Percentiles rank a stretch among this genome's conserved stretches.
Evolutionary conservation across 768 basidiomycete species (phyloP).

Genomic region (Panaeolus cyanescens): DNA sequence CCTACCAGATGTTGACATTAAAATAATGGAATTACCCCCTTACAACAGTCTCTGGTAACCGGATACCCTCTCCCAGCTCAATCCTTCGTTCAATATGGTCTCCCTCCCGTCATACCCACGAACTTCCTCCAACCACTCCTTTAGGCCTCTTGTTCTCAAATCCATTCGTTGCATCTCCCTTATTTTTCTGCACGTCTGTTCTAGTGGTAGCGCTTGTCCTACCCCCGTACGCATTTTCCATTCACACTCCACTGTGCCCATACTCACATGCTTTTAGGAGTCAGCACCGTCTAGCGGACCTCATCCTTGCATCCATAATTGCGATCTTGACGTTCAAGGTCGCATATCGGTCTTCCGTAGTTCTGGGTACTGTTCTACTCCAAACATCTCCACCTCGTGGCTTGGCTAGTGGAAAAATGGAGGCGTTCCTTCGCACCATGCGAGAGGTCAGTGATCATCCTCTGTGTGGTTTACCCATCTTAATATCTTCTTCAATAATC

Average conservation of each 20-base stretch:
- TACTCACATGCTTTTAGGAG: constrained; percentile 20
- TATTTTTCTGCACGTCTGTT: constrained; percentile 40
- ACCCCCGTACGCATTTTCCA: constrained; percentile 49
- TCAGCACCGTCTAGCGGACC: constrained; percentile 76
- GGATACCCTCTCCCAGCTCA: constrained; percentile 54
- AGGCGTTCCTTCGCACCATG: constrained; percentile 77
- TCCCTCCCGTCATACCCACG: constrained; percentile 31
- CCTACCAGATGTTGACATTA: background rate
- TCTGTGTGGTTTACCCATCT: background rate
- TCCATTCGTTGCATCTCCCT: constrained; percentile 8
- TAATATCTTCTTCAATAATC: background rate
- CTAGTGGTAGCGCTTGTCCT: constrained; percentile 53
- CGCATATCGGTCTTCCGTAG: constrained; percentile 81
- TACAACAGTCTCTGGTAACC: constrained; percentile 54
- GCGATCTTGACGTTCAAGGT: constrained; percentile 79
- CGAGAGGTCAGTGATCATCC: constrained; percentile 60
- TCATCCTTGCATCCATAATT: constrained; percentile 78
- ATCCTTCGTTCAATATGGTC: constrained; percentile 49
- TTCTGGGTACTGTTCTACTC: constrained; percentile 83
- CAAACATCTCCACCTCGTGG: constrained; percentile 86
- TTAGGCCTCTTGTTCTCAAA: constrained; percentile 44
- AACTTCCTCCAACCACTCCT: constrained; percentile 35
- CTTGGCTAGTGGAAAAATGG: constrained; percentile 67
- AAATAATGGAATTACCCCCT: background rate
- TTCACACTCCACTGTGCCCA: background rate